A percentile compares a stretch with the other conserved stretches of the same genome.
These are phyloP conservation scores for Viola odorata DNA, from an alignment of 345 rosid species.

Conservation along the genomic window DNA sequence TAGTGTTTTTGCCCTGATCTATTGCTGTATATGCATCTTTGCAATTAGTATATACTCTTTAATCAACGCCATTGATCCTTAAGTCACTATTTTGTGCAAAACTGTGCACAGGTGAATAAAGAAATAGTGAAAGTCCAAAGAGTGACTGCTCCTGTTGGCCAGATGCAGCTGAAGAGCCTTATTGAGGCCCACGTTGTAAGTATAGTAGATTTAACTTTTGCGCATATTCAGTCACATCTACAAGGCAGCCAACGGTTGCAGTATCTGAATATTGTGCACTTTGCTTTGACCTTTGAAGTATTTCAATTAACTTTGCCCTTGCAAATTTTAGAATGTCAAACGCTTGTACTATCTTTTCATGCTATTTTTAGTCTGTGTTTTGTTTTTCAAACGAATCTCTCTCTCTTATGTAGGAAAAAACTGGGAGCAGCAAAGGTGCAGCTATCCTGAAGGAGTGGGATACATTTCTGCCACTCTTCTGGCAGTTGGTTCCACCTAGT, in stretches of 20 bases:
- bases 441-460: constrained; percentile 81
- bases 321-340: background rate
- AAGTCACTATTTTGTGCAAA: background rate
- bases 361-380: background rate
- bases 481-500: constrained; percentile 99
- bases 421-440: constrained; percentile 80
- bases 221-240: background rate
- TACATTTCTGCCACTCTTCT: constrained; percentile 62
- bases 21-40: background rate
- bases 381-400: background rate
- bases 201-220: constrained; percentile 3
- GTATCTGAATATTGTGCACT: background rate
- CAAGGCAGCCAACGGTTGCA: background rate
- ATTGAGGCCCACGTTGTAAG: constrained; percentile 93
- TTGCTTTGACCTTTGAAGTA: background rate
- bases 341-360: background rate
- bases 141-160: constrained; percentile 95
- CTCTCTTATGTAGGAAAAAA: constrained; percentile 58
- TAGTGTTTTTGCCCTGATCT: background rate
- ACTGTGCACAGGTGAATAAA: constrained; percentile 53
- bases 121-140: constrained; percentile 95
- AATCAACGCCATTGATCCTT: background rate
- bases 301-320: background rate
- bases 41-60: background rate
- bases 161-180: constrained; percentile 84